Conservation (phyloP, 1,139 yeast species). For the Saccharomycopsis hybrid region DNA sequence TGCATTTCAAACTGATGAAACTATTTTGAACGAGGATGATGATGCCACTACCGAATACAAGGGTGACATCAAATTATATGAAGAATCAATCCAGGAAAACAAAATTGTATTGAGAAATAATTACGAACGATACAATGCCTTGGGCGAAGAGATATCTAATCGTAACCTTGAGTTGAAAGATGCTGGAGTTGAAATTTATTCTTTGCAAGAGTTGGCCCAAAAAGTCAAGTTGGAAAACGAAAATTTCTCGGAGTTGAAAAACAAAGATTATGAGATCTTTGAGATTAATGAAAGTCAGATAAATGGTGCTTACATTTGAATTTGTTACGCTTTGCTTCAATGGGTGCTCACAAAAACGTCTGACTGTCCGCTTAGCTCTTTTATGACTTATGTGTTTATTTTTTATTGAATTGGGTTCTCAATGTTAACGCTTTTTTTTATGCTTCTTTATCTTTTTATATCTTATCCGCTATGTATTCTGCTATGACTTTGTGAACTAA, state of each 20-base stretch:
- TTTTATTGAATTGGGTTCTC: no score
- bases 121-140: constrained; percentile 29
- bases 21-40: constrained; percentile 25
- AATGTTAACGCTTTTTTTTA: no score
- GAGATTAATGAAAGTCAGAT: not conserved
- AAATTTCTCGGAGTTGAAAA: not conserved
- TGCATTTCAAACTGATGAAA: constrained; percentile 24
- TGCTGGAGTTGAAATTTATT: not conserved
- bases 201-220: constrained; percentile 3
- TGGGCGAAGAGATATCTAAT: constrained; percentile 27
- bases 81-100: constrained; percentile 33
- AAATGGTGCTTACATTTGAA: not conserved
- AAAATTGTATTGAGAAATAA: constrained; percentile 32
- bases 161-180: not conserved
- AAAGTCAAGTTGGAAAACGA: not conserved
- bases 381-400: no score
- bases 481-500: no score
- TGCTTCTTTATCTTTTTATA: no score
- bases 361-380: no score
- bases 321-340: no score
- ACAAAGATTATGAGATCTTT: not conserved
- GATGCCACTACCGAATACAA: constrained; percentile 22
- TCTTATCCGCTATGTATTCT: no score
- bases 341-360: no score
- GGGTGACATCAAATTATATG: constrained; percentile 29